Conservation (phyloP, 2,329 filamentous ascomycete species). For the Colletotrichum kahawae region DNA sequence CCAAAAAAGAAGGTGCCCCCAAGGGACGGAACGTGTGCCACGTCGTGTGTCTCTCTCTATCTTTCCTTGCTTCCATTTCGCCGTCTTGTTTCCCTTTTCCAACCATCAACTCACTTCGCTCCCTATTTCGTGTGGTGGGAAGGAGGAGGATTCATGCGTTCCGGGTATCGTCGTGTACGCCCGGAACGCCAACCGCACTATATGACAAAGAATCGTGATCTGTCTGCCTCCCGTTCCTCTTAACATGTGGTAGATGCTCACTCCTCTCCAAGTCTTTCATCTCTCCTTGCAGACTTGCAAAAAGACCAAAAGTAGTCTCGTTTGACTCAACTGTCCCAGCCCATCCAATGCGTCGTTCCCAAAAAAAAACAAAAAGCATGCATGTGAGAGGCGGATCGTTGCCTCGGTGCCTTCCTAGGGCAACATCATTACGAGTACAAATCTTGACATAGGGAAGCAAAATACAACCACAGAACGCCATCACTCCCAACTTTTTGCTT, state of each 20-base stretch:
- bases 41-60: not conserved
- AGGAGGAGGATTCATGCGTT: not conserved
- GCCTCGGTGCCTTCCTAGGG: not conserved
- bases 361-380: not conserved
- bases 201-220: not conserved
- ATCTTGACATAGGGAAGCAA: not conserved
- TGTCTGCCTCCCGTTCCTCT: not conserved
- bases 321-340: not conserved
- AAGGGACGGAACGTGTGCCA: not conserved
- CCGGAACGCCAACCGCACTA: slow-evolving; percentile 1
- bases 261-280: not conserved
- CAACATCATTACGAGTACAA: not conserved
- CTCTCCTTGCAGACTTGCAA: not conserved
- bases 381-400: not conserved
- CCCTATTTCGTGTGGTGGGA: not conserved
- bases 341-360: not conserved
- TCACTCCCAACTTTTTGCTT: slow-evolving; percentile 15
- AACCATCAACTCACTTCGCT: not conserved
- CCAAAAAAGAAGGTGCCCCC: not conserved
- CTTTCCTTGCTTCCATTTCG: not conserved
- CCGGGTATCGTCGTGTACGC: slow-evolving; percentile 16
- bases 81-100: not conserved
- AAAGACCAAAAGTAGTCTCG: not conserved
- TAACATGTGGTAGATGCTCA: not conserved
- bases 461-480: not conserved